These are phyloP conservation scores for Lentinula sp. DNA, from an alignment of 768 basidiomycete species.

Conservation along the genomic window DNA sequence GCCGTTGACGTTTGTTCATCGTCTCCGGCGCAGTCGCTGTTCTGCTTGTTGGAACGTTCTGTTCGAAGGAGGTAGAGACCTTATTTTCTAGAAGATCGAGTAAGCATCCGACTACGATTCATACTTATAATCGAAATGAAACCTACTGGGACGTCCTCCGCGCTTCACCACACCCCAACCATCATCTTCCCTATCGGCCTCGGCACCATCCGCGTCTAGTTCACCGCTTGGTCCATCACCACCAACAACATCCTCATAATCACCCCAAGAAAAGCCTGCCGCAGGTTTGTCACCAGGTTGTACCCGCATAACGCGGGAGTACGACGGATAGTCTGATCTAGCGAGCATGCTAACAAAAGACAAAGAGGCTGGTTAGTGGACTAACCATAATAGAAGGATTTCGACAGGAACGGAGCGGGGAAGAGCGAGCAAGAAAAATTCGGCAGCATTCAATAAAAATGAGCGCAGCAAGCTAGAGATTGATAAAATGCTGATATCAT, in stretches of 20 bases:
- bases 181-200: conserved; percentile 68
- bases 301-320: conserved; percentile 69
- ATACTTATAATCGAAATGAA: not conserved
- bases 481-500: not conserved
- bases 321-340: conserved; percentile 41
- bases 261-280: conserved; percentile 66
- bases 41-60: not conserved
- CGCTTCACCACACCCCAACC: conserved; percentile 77
- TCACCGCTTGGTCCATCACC: conserved; percentile 18
- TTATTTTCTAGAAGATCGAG: not conserved
- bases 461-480: not conserved
- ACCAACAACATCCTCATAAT: conserved; percentile 59
- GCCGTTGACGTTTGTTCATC: conserved; percentile 50
- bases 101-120: not conserved
- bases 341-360: conserved; percentile 52
- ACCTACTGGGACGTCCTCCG: conserved; percentile 37
- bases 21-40: conserved; percentile 17
- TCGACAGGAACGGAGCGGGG: conserved; percentile 10
- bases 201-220: conserved; percentile 28
- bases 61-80: not conserved
- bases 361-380: not conserved
- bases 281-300: conserved; percentile 56
- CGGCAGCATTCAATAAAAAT: not conserved
- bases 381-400: conserved; percentile 1
- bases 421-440: not conserved